phyloP scores from a whole-genome alignment of 768 basidiomycete species.

The Paxillus rubicundulus region DNA sequence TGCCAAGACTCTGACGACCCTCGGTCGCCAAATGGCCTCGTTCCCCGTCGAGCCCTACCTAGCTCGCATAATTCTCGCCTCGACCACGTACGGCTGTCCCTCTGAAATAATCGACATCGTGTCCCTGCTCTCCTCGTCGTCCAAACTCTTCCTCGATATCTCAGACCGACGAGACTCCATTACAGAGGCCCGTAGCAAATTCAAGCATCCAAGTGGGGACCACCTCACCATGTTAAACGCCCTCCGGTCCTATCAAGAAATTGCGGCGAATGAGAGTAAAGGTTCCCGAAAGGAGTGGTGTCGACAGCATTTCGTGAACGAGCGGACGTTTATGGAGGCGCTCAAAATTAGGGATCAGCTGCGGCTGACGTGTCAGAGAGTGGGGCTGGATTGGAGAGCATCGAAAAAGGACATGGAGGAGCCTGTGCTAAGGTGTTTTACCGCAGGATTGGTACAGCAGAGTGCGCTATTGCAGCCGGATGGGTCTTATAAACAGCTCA shows the following conservation, averaged over 20 bases:
- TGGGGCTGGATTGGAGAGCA: conserved; percentile 56
- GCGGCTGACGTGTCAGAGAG: conserved; percentile 55
- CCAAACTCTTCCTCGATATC: conserved; percentile 77
- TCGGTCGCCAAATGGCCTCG: conserved; percentile 82
- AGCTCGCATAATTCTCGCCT: conserved; percentile 77
- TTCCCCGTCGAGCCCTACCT: conserved; percentile 90
- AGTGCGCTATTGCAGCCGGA: conserved; percentile 83
- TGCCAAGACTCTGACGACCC: conserved; percentile 58
- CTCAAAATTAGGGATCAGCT: conserved; percentile 80
- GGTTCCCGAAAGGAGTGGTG: conserved; percentile 72
- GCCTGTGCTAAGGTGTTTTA: conserved; percentile 66
- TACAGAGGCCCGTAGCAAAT: conserved; percentile 68
- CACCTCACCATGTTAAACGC: conserved; percentile 88
- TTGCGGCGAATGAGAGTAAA: conserved; percentile 48
- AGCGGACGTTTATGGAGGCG: conserved; percentile 76
- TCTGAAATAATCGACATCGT: conserved; percentile 81
- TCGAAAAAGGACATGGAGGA: conserved; percentile 66
- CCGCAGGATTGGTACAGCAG: conserved; percentile 77
- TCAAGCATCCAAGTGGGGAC: conserved; percentile 83
- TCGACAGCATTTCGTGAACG: conserved; percentile 76
- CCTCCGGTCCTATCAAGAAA: conserved; percentile 76
- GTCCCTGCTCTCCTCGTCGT: conserved; percentile 77
- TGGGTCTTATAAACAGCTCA: conserved; percentile 80
- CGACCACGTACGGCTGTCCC: conserved; percentile 69
- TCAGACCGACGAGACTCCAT: conserved; percentile 73